Base-by-base conservation (phyloP, 1,284 basidiomycete genomes). In the Pseudomicrostroma phylloplanum region DNA sequence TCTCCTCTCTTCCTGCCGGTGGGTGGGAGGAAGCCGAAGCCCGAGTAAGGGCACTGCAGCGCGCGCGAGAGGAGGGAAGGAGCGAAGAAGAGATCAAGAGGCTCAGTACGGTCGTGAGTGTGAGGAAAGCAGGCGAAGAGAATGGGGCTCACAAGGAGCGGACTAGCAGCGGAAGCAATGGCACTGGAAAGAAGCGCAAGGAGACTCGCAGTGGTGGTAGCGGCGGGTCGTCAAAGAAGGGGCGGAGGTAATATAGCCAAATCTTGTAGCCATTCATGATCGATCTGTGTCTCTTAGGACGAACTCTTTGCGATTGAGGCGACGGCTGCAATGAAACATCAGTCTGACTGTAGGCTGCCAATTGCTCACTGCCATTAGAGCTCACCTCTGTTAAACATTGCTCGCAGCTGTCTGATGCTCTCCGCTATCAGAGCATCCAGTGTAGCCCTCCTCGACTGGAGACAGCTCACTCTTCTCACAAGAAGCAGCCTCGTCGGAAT, bases 41-140 rank as follows among this genome's bases (percentile, higher is more conserved):
- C 17, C 43, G 43, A n/a, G 43, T 48, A 3, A 21, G 17, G 6
- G 43, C 43, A 21, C 21, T 48, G 6, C 43, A 48, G 21, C 43
- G 43, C 43, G 43, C 43, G 6, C 43, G 43, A 4, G 43, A 48
- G 12, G 17, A 48, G 12, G 43, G 43, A 4, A 3, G 17, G 17
- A 48, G 17, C 17, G 43, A 48, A 6, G 43, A 48, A 21, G 43
- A 48, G 6, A 17, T 48, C 43, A 48, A 48, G 43, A 17, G 43
- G 43, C 43, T 48, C 17, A 48, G 21, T 48, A 48, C 43, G 17
- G 21, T 48, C 21, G 43, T 48, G 43, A 48, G 43, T 21, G 43
- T 48, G 17, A 48, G 43, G 43, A 48, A 21, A 48, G 43, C 43
- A 48, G 21, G 43, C 9, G 43, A 48, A 48, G 43, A 21, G 43